Evolutionary conservation across 805 yeast species (phyloP), one percentile per base, ranked within the genome.

Genomic region (Candida maltosa): DNA sequence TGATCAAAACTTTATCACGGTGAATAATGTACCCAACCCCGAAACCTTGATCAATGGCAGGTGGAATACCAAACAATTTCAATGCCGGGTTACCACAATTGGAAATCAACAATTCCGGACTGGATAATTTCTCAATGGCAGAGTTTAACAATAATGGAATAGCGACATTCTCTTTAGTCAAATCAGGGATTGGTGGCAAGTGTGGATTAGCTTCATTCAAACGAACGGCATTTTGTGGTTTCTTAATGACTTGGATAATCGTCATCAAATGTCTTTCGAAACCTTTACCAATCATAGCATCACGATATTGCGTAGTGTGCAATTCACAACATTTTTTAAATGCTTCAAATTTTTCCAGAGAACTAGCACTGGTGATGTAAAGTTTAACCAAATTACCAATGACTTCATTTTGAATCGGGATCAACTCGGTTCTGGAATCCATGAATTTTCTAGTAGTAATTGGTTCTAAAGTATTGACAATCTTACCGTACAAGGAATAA

Each of bases 61-160:
- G 96, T 3, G 96, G 94, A 52, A 88, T 88, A 0, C 97, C 97
- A 65, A 88, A 88, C 32, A 83, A 69, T 43, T 83, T 80, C 38
- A 88, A 68, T 1, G 95, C 83, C 5, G 95, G 95, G 55, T 88
- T 88, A 25, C 96, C 96, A 64, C 97, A 88, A 58, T 88, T 88
- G 12, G 89, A 80, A 4, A 93, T 84, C 34, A 67, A 52, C 18
- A 67, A 42, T 35, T 65, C 72, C 0, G 72, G 70, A 7, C 49
- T 39, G 4, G 54, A 37, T n/a, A 67, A 48, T 37, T 48, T 52
- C 19, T 66, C 67, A 29, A 67, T 52, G 10, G 52, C 31, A 1
- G 59, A 56, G 34, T 62, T 60, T 3, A 63, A 53, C 5, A 67
- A 40, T 20, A 67, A 51, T 2, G 71, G 70, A 15, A 62, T 41